Evolutionary conservation across 305 asterid genomes (phyloP), one percentile per base, ranked within the genome.

Genomic region (Fraxinus latifolia): DNA sequence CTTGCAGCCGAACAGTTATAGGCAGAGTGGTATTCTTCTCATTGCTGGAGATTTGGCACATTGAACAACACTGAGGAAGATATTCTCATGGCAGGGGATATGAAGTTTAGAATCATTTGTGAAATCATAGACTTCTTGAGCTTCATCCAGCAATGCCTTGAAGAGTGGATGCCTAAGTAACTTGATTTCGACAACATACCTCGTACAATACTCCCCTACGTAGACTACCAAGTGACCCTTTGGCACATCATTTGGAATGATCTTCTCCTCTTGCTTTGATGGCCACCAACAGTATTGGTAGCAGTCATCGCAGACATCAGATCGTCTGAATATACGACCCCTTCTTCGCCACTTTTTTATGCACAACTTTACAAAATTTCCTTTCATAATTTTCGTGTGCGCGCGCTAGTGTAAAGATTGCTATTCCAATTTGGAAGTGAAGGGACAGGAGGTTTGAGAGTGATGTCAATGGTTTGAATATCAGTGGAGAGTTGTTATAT

Each of bases 181-280:
- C 77, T 83, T 80, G 37, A 96, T 89, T 79, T 93, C 89, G 87
- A 94, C 94, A 31, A 96, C 98, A 44, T 86, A 93, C 82, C 98
- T 90, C 83, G 90, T 94, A 31, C 81, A 89, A 50, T 76, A 79
- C 62, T 92, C 94, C 2, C 99, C 99, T 3, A 96, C 98, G 21
- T 94, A 96, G 58, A 94, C 96, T 19, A 89, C 98, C 87, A 89
- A 76, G 80, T 96, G 99, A 31, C 99, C 99, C 89, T 89, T 96
- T 0, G 99, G 98, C 27, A 96, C 99, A 31, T 94, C 99, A 11
- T 87, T 86, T 0, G 97, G 98, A 39, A 95, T 91, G 58, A 81
- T 82, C 77, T 85, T 86, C 85, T 89, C 91, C 29, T 88, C 93
- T 25, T 82, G 88, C 74, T 74, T 23, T 3, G 86, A 82, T 4